Evolutionary conservation across 2,329 filamentous ascomycete genomes (phyloP).

Genomic region (Xylogone sp.): DNA sequence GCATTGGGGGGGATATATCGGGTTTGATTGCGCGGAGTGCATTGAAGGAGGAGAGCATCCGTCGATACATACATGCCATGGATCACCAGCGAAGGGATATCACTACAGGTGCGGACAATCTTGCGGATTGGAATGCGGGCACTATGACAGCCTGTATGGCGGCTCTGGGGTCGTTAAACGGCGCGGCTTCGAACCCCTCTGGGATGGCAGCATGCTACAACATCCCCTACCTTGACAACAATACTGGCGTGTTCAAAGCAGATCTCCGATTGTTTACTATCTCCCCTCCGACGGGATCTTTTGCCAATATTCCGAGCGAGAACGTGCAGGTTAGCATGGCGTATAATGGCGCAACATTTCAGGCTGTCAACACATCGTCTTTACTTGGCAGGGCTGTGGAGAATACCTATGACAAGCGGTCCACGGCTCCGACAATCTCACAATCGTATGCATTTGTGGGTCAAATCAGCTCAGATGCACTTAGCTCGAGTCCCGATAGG

Average conservation of each 20-base stretch:
- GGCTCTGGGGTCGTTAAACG: slow-evolving; percentile 50
- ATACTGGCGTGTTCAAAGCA: slow-evolving; percentile 68
- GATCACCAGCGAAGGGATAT: slow-evolving; percentile 20
- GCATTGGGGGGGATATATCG: slow-evolving; percentile 16
- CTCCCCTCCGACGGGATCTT: slow-evolving; percentile 50
- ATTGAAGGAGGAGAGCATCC: slow-evolving; percentile 21
- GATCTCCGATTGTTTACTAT: slow-evolving; percentile 73
- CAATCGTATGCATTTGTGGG: slow-evolving; percentile 68
- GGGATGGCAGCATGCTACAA: slow-evolving; percentile 84
- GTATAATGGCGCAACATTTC: slow-evolving; percentile 52
- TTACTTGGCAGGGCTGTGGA: slow-evolving; percentile 5
- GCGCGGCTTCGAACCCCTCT: slow-evolving; percentile 64
- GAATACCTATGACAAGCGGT: slow-evolving; percentile 10
- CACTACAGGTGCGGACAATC: slow-evolving; percentile 32
- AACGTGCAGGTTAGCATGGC: slow-evolving; percentile 52
- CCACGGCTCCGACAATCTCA: slow-evolving; percentile 38
- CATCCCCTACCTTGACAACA: slow-evolving; percentile 64
- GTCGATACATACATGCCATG: slow-evolving; percentile 25
- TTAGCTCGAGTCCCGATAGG: slow-evolving; percentile 55
- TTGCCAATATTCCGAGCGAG: slow-evolving; percentile 45
- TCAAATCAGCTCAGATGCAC: slow-evolving; percentile 55
- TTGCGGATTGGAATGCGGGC: slow-evolving; percentile 51
- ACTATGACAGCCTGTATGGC: slow-evolving; percentile 56
- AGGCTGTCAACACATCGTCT: slow-evolving; percentile 32
- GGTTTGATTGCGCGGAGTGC: slow-evolving; percentile 18